phyloP scores from a whole-genome alignment of 1,284 basidiomycete species.

The Tilletia walkeri region DNA sequence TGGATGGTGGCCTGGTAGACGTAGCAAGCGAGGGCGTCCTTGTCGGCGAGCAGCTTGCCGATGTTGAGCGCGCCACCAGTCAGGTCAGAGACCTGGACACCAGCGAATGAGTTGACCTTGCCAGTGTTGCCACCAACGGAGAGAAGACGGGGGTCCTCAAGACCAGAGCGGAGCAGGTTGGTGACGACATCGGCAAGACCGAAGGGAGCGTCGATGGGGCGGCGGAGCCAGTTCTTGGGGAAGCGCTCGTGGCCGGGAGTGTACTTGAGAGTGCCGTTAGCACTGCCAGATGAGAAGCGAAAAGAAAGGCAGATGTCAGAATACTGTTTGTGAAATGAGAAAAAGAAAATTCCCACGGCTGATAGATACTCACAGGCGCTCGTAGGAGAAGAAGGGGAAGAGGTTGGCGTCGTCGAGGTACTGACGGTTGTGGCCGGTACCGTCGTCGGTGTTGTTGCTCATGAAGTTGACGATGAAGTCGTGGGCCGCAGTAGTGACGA shows the following conservation, averaged over 20 bases:
- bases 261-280: slow-evolving; percentile 30
- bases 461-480: slow-evolving; percentile 41
- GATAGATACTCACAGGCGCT: neutral
- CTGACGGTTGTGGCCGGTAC: slow-evolving; percentile 37
- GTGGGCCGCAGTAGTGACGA: slow-evolving; percentile 39
- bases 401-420: slow-evolving; percentile 46
- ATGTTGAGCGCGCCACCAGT: slow-evolving; percentile 34
- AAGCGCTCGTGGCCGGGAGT: slow-evolving; percentile 42
- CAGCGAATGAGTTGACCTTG: slow-evolving; percentile 40
- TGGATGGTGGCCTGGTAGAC: slow-evolving; percentile 31
- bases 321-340: too few relatives aligned
- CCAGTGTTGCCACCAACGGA: slow-evolving; percentile 40
- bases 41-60: slow-evolving; percentile 26
- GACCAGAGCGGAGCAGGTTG: slow-evolving; percentile 32
- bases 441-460: slow-evolving; percentile 40
- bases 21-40: slow-evolving; percentile 33
- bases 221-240: slow-evolving; percentile 31
- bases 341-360: too few relatives aligned
- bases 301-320: neutral
- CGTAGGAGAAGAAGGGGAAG: slow-evolving; percentile 38
- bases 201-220: slow-evolving; percentile 35
- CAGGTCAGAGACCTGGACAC: slow-evolving; percentile 35
- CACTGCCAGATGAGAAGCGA: slow-evolving; percentile 16
- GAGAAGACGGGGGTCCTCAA: slow-evolving; percentile 32
- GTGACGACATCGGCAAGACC: slow-evolving; percentile 38